These are phyloP conservation scores for Mycena chlorophos DNA, from an alignment of 768 basidiomycete species.

Conservation along the genomic window DNA sequence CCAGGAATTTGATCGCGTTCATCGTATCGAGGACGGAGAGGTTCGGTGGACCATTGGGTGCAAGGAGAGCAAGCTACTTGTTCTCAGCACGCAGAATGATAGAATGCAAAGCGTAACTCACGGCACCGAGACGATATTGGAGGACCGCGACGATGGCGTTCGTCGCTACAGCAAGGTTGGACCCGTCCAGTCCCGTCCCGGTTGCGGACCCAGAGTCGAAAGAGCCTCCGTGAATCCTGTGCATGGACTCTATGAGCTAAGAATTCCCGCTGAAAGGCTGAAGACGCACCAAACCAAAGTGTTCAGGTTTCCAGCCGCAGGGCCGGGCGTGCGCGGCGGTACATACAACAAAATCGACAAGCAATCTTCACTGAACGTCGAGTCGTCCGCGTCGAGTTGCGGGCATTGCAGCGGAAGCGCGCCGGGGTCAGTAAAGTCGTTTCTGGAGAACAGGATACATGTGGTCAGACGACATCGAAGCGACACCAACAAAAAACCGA, in stretches of 20 bases:
- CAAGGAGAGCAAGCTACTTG: constrained; percentile 69
- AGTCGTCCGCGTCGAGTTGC: constrained; percentile 52
- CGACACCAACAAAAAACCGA: neutral
- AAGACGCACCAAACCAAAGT: constrained; percentile 52
- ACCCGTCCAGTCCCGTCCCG: constrained; percentile 75
- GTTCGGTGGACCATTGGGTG: constrained; percentile 70
- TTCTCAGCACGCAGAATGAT: neutral
- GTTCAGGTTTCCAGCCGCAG: constrained; percentile 35
- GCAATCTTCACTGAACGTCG: constrained; percentile 73
- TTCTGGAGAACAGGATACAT: constrained; percentile 36
- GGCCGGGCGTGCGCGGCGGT: constrained; percentile 41
- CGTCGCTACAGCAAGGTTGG: constrained; percentile 66
- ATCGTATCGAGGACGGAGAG: constrained; percentile 69
- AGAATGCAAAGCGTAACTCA: constrained; percentile 36
- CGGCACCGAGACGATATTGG: constrained; percentile 82
- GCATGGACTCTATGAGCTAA: no score
- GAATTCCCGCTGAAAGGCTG: no score
- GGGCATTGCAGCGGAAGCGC: constrained; percentile 71
- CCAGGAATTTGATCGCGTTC: constrained; percentile 62
- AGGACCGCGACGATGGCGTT: constrained; percentile 77
- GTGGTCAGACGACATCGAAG: no score
- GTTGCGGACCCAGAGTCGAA: constrained; percentile 71
- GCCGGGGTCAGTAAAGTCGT: constrained; percentile 49
- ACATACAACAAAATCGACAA: constrained; percentile 76
- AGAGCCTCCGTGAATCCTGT: constrained; percentile 80